Base-by-base conservation (phyloP, 805 yeast genomes). In the Candida schatavii region DNA sequence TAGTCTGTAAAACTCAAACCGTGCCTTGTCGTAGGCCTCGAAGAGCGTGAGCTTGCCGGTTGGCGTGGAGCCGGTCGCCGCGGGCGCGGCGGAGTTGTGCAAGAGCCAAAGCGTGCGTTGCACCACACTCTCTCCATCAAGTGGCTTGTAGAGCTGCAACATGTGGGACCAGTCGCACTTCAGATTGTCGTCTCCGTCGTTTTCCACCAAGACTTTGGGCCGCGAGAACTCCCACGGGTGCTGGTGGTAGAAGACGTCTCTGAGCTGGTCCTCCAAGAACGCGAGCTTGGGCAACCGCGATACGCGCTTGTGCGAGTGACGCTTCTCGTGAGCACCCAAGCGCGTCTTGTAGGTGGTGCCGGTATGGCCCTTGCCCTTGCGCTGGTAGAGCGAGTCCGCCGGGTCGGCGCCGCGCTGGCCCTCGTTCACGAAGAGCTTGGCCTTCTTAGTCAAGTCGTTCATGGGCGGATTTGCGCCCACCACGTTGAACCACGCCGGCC, bases 141-240 rank as follows among this genome's bases (percentile, higher is more conserved):
- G 70, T 18, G 83, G 84, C 58, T 83, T 83, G 35, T 74, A 67
- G 25, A 81, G 59, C 62, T 93, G 98, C 50, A 76, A 75, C 61
- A 93, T 76, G 39, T 72, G 72, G 36, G 83, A 73, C 98, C 99
- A 93, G 61, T 93, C 88, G 48, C 72, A 66, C 44, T 72, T 71
- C 5, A 60, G 55, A 31, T 62, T 54, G 35, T 85, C 88, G 34
- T 74, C 69, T 5, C 85, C 87, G 28, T 74, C 72, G 54, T 81
- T 85, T 62, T 93, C 99, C 35, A 89, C 74, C 50, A 93, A 66
- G 22, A 80, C 74, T 59, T 86, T 87, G 11, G 98, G 97, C 51
- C 95, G 78, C 1, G 98, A 88, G 41, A 90, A 70, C 65, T 93
- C 99, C 99, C 99, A 93, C 5, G 99, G 99, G 64, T 93, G 99